Conservation (phyloP, 768 basidiomycete genomes). For the Boletales sp. region DNA sequence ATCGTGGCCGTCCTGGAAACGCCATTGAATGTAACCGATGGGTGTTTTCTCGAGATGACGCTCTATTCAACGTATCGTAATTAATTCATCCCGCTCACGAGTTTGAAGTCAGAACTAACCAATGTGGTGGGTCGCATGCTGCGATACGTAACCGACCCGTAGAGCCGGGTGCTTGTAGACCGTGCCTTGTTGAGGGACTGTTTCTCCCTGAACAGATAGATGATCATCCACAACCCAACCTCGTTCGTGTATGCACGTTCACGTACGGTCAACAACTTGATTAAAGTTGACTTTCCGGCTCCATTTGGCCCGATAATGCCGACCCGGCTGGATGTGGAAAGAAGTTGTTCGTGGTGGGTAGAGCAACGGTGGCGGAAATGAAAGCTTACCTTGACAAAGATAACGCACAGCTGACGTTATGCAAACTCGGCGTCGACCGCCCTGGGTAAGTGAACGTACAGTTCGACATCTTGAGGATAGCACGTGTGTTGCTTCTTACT, state of each 20-base stretch:
- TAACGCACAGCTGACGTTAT: conserved; percentile 87
- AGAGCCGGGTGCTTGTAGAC: conserved; percentile 94
- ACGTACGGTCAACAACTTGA: conserved; percentile 86
- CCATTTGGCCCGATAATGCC: conserved; percentile 92
- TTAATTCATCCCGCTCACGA: conserved; percentile 11
- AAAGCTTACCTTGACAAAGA: conserved; percentile 78
- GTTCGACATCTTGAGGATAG: conserved; percentile 87
- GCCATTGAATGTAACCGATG: conserved; percentile 97
- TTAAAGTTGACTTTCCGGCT: conserved; percentile 93
- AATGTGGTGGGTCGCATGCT: conserved; percentile 97
- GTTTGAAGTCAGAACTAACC: conserved; percentile 39
- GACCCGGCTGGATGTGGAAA: conserved; percentile 60
- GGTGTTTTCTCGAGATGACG: conserved; percentile 95
- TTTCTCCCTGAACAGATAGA: conserved; percentile 65
- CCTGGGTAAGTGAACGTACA: conserved; percentile 97
- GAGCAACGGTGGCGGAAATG: conserved; percentile 20
- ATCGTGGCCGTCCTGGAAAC: conserved; percentile 98
- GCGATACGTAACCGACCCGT: conserved; percentile 95
- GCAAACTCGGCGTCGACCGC: conserved; percentile 70
- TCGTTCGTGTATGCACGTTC: conserved; percentile 2
- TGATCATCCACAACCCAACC: conserved; percentile 9
- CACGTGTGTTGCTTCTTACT: conserved; percentile 91
- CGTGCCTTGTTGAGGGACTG: conserved; percentile 82
- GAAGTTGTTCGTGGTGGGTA: conserved; percentile 16
- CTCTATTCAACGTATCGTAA: conserved; percentile 44